Evolutionary conservation across 169 alveolate species (phyloP).

Genomic region (Ichthyophthirius multifiliis): DNA sequence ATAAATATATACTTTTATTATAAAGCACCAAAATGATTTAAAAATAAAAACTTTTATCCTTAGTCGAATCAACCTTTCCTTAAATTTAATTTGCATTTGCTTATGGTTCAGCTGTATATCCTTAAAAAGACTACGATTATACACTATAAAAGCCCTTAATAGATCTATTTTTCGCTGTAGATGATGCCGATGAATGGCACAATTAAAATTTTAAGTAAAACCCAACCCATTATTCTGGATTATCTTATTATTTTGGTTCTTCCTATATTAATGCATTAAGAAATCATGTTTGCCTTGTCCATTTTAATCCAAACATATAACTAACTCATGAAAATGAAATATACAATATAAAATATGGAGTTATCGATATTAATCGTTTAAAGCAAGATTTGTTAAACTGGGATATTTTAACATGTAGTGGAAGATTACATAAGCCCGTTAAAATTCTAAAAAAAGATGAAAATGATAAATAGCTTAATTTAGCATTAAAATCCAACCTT

Average conservation of each 20-base stretch:
- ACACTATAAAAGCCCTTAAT: slow-evolving; percentile 24
- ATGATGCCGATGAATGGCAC: slow-evolving; percentile 34
- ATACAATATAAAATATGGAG: slow-evolving; percentile 28
- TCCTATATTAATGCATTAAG: background rate
- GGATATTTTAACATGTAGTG: slow-evolving; percentile 26
- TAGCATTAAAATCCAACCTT: background rate
- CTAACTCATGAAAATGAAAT: background rate
- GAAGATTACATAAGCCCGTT: slow-evolving; percentile 37
- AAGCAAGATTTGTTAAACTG: slow-evolving; percentile 23
- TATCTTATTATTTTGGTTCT: slow-evolving; percentile 30
- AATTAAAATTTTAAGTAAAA: slow-evolving; percentile 8
- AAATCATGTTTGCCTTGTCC: slow-evolving; percentile 23
- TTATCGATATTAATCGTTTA: slow-evolving; percentile 10
- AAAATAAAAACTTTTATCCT: no score
- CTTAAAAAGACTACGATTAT: slow-evolving; percentile 24
- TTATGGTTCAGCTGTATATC: slow-evolving; percentile 36
- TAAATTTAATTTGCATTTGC: slow-evolving; percentile 14
- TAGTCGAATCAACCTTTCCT: no score
- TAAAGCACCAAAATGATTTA: no score
- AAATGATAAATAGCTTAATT: background rate
- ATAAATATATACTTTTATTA: no score
- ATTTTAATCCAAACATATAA: slow-evolving; percentile 31
- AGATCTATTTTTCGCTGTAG: slow-evolving; percentile 24
- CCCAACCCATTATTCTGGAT: slow-evolving; percentile 26
- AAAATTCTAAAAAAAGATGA: background rate